Evolutionary conservation across 2,329 filamentous ascomycete genomes (phyloP), one percentile per base, ranked within the genome.

Genomic region (Beauveria medogensis): DNA sequence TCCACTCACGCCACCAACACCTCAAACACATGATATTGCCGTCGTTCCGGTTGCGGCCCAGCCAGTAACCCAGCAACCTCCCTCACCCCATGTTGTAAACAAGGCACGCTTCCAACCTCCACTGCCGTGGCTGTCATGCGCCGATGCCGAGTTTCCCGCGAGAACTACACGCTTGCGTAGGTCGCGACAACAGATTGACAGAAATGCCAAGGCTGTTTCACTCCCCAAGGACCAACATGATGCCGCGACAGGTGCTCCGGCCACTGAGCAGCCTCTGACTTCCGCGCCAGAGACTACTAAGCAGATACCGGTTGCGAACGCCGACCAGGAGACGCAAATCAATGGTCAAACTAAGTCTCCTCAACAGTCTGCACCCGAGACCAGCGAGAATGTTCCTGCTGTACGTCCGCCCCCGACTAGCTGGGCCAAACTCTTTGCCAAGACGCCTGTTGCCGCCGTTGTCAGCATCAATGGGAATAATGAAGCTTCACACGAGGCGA

Each of bases 51-150:
- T 67, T 30, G 62, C 63, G 9, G 65, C 65, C n/a, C 58, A 70
- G 8, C 26, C 60, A 41, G 57, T 43, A 1, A 8, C 28, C 6
- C 41, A 54, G 40, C 50, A 54, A 18, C 18, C 50, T 26, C 28
- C 30, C 20, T 50, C 50, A 9, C 26, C 50, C 41, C 28, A 22
- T 20, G 24, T 22, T 8, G 26, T 41, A 22, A 34, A 37, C 30
- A 46, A 41, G 43, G 64, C 69, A 26, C 69, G 74, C 5, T 85
- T 82, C 64, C 74, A 72, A 62, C 72, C 78, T 68, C 81, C 81
- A 28, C 72, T 87, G 10, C 84, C 84, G 10, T 87, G 84, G 83
- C 67, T 78, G 28, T 85, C 83, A 0, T 72, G 71, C 37, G 80
- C 81, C 3, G 79, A 82, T 37, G 66, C 72, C 30, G 73, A 75